Percentiles rank a stretch among this genome's conserved stretches.
Conservation (phyloP, 352 stramenopile genomes). For the Globisporangium radiosum region DNA sequence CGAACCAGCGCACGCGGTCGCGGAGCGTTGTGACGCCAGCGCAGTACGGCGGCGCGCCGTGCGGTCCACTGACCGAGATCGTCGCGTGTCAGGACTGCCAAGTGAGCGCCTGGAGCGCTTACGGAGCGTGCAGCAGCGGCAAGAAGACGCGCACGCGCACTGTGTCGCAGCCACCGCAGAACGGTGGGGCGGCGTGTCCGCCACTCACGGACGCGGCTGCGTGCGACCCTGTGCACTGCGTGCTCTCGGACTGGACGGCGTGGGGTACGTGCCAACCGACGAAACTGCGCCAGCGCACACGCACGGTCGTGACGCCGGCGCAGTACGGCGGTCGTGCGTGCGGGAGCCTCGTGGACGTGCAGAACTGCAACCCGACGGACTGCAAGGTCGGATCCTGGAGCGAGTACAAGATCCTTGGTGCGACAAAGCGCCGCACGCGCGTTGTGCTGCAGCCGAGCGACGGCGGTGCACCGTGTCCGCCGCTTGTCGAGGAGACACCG, state of each 20-base stretch:
- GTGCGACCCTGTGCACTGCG: constrained; percentile 45
- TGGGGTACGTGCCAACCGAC: constrained; percentile 33
- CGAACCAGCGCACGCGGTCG: constrained; percentile 17
- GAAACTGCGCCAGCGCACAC: constrained; percentile 33
- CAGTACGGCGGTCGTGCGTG: constrained; percentile 43
- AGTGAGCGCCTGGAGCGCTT: constrained; percentile 15
- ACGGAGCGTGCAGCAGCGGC: constrained; percentile 8
- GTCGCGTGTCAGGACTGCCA: constrained; percentile 16
- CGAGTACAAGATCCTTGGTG: constrained; percentile 27
- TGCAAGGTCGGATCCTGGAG: constrained; percentile 52
- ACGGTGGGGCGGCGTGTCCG: constrained; percentile 42
- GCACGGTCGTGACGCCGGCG: constrained; percentile 30
- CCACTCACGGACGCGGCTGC: constrained; percentile 25
- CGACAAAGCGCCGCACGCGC: constrained; percentile 37
- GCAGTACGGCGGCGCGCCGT: constrained; percentile 14
- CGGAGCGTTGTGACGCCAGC: constrained; percentile 15
- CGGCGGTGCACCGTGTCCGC: constrained; percentile 33
- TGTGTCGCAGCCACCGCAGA: constrained; percentile 34
- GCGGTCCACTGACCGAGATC: constrained; percentile 1
- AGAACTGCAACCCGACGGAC: constrained; percentile 63
- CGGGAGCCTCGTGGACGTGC: constrained; percentile 27
- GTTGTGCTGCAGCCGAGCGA: constrained; percentile 28
- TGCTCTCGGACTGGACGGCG: constrained; percentile 38
- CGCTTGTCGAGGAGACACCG: constrained; percentile 33
- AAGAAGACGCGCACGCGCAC: constrained; percentile 38